Base-by-base conservation (phyloP, 495 filamentous ascomycete genomes). In the Haplographium delicatum region DNA sequence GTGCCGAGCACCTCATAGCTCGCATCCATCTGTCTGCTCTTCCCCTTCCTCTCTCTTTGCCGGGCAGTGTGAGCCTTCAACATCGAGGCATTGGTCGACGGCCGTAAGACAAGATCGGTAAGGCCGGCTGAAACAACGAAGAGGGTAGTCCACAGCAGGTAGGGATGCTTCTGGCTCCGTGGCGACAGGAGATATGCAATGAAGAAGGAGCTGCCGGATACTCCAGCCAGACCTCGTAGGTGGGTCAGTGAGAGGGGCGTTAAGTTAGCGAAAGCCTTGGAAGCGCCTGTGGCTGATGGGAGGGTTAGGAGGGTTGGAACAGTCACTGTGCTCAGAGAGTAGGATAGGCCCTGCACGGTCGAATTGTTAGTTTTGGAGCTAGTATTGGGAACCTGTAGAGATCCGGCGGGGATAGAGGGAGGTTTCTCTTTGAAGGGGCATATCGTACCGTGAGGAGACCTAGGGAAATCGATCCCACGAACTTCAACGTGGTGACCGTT, bases 381-480 rank as follows among this genome's bases (percentile, higher is more conserved):
- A 39, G 6, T 31, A 13, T 31, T 31, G 35, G 35, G 15, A 18
- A 19, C 16, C 7, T 39, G n/a, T 15, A 39, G 33, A 1, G 53
- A 53, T 42, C 56, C 49, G 47, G 51, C 47, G 31, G 46, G 50
- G 58, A 43, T 49, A 22, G 35, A 28, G 30, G 27, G 37, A 22
- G 24, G 40, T 70, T 78, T n/a, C n/a, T n/a, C n/a, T n/a, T 60
- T 80, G 57, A 44, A 94, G 89, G 50, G 49, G 55, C 8, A n/a
- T 19, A 44, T 44, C 55, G 10, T 48, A 59, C 56, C 22, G 90
- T 96, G 63, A 95, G 66, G 18, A 96, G 76, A 50, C 90, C 90
- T 25, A 96, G 75, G 43, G 83, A 89, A 49, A 95, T 78, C 22
- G 88, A 90, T 59, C 90, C 90, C 50, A 95, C 83, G 66, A 95